Base-by-base conservation (phyloP, 2,329 filamentous ascomycete species). In the Lecanicillium sp. region DNA sequence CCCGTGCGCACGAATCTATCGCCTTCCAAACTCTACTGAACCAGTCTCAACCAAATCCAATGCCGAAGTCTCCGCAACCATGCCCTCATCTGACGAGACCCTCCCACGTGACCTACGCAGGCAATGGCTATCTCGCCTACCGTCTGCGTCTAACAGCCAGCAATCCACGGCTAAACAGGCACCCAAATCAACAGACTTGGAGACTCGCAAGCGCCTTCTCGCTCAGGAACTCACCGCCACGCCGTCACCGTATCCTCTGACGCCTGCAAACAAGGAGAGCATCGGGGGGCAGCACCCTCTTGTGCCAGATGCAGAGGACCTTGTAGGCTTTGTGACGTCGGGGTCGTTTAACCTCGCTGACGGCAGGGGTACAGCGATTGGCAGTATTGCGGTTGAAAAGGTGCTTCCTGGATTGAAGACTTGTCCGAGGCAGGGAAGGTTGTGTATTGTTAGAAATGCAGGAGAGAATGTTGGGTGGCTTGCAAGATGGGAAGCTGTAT, bases 301-400 rank as follows among this genome's bases (percentile, higher is more conserved):
- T 0, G 78, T 88, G n/a, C 90, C 90, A 0, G 68, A 70, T 9
- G 78, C 79, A 45, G 68, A 74, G 16, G 85, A 95, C 55, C 68
- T 96, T 11, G 75, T 96, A 36, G 92, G 92, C 0, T 98, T 94
- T 56, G 80, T 95, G 17, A 95, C 88, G 3, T 83, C 83, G 1
- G 92, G 90, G 0, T 82, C 85, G 36, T 95, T 83, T 56, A 88
- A 83, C 51, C 71, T 96, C 2, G 75, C 77, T 3, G 77, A 83
- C 46, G 92, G 90, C 0, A 75, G 72, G 47, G 85, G 83, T 1
- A 79, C 78, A 13, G 90, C 80, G 1, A 70, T 96, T 43, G 92
- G 84, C 0, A 81, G 75, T 35, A 54, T 96, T 18, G 65, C 77
- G 12, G 64, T 81, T 1, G 65, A 67, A 5, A 81, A 70, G 56